A percentile compares a stretch with the other conserved stretches of the same genome.
These are phyloP conservation scores for Breviolum minutum DNA, from an alignment of 73 alveolate genomes.

Conservation along the genomic window DNA sequence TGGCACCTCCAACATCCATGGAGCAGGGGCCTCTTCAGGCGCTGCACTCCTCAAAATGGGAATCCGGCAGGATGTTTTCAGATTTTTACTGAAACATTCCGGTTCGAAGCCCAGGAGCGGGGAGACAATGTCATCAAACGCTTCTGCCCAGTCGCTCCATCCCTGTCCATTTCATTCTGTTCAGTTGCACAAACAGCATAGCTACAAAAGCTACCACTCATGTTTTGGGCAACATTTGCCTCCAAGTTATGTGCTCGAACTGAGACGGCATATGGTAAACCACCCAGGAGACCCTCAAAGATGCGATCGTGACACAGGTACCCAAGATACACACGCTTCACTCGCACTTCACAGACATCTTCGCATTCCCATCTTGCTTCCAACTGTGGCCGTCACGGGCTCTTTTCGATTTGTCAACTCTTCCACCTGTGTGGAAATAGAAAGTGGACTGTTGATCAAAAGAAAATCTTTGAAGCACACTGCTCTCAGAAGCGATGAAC, in stretches of 20 bases:
- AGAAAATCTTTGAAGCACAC: neutral
- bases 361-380: neutral
- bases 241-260: slow-evolving; percentile 74
- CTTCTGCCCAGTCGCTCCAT: slow-evolving; percentile 80
- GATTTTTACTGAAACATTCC: neutral
- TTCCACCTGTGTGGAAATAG: neutral
- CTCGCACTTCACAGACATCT: neutral
- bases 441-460: no score
- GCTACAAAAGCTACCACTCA: neutral
- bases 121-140: slow-evolving; percentile 71
- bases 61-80: neutral
- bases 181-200: neutral
- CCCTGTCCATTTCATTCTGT: slow-evolving; percentile 10
- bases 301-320: slow-evolving; percentile 20
- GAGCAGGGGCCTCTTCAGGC: slow-evolving; percentile 62
- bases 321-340: neutral
- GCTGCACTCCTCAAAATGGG: slow-evolving; percentile 22
- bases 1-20: slow-evolving; percentile 68
- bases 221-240: neutral
- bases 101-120: slow-evolving; percentile 23
- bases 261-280: slow-evolving; percentile 63
- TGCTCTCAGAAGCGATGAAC: neutral
- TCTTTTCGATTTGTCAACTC: slow-evolving; percentile 37
- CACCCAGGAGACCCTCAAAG: slow-evolving; percentile 80
- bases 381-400: slow-evolving; percentile 2